phyloP scores from a whole-genome alignment of 305 asterid genomes.

The Fraxinus xanthoxyloides region DNA sequence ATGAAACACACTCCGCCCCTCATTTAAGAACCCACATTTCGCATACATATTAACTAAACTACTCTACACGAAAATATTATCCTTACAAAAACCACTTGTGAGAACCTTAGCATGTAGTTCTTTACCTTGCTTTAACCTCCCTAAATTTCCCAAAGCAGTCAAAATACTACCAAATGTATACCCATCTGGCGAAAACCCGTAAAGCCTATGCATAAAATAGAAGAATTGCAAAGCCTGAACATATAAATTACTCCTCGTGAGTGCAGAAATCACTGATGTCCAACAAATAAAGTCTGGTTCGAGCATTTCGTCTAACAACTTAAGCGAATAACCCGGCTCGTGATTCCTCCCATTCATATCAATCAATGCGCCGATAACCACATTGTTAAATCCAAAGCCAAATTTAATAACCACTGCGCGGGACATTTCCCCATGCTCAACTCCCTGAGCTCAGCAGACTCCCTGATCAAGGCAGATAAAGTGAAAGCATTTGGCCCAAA shows the following conservation, averaged over 20 bases:
- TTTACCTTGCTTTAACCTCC: slow-evolving; percentile 61
- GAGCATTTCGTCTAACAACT: slow-evolving; percentile 66
- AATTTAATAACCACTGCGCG: slow-evolving; percentile 52
- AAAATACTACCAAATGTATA: slow-evolving; percentile 75
- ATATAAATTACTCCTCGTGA: slow-evolving; percentile 67
- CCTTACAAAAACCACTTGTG: slow-evolving; percentile 42
- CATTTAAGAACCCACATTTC: slow-evolving; percentile 57
- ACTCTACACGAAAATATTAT: slow-evolving; percentile 51
- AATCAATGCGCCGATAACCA: slow-evolving; percentile 62
- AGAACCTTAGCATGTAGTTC: slow-evolving; percentile 59
- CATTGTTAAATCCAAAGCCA: slow-evolving; percentile 48
- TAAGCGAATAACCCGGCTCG: slow-evolving; percentile 28
- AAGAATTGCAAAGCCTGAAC: slow-evolving; percentile 54
- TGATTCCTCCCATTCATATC: slow-evolving; percentile 71
- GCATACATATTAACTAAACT: slow-evolving; percentile 77
- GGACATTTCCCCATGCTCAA: slow-evolving; percentile 40
- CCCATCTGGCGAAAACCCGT: slow-evolving; percentile 46
- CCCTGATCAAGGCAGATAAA: slow-evolving; percentile 67
- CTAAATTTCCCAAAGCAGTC: slow-evolving; percentile 74
- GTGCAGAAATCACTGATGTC: slow-evolving; percentile 63
- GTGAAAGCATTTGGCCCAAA: slow-evolving; percentile 54
- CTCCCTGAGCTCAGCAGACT: slow-evolving; percentile 51
- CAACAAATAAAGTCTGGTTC: slow-evolving; percentile 78
- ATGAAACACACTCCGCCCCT: slow-evolving; percentile 60
- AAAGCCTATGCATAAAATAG: slow-evolving; percentile 37